Percentiles rank a stretch among this genome's conserved stretches.
phyloP scores from a whole-genome alignment of 2,329 filamentous ascomycete genomes.

The Endoconidiophora polonica region DNA sequence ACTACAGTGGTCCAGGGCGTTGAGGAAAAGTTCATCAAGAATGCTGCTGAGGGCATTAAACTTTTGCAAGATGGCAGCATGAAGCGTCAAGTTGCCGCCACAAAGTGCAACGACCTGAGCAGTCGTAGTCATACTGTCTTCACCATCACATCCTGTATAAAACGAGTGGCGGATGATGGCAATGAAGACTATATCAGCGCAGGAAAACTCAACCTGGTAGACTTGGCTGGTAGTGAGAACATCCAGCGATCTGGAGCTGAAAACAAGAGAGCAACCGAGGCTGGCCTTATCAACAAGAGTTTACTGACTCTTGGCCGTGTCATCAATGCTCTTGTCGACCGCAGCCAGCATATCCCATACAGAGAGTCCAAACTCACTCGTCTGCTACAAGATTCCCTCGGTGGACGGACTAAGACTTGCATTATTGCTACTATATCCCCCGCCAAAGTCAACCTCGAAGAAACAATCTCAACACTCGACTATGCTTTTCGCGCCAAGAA shows the following conservation, averaged over 20 bases:
- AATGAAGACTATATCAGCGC: constrained; percentile 80
- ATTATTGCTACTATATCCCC: constrained; percentile 96
- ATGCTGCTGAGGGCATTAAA: constrained; percentile 69
- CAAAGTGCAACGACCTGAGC: constrained; percentile 98
- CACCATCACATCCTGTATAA: constrained; percentile 83
- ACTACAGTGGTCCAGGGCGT: constrained; percentile 89
- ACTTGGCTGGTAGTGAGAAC: constrained; percentile 93
- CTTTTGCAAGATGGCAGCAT: constrained; percentile 77
- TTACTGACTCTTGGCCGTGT: constrained; percentile 86
- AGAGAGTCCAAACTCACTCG: constrained; percentile 93
- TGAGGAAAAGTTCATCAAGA: constrained; percentile 89
- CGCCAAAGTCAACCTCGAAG: constrained; percentile 85
- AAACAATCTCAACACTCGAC: constrained; percentile 94
- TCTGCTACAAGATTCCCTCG: constrained; percentile 87
- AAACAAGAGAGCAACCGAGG: constrained; percentile 92
- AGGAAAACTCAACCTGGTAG: constrained; percentile 90
- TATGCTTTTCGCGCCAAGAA: constrained; percentile 98
- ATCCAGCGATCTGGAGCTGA: constrained; percentile 93
- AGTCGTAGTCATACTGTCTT: constrained; percentile 96
- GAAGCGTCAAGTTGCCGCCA: constrained; percentile 94
- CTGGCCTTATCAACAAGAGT: constrained; percentile 95
- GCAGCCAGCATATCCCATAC: constrained; percentile 72
- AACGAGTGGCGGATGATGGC: constrained; percentile 62
- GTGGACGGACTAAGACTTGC: constrained; percentile 90
- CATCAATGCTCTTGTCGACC: constrained; percentile 92